These are phyloP conservation scores for Viola odorata DNA, from an alignment of 345 rosid genomes.

Conservation along the genomic window DNA sequence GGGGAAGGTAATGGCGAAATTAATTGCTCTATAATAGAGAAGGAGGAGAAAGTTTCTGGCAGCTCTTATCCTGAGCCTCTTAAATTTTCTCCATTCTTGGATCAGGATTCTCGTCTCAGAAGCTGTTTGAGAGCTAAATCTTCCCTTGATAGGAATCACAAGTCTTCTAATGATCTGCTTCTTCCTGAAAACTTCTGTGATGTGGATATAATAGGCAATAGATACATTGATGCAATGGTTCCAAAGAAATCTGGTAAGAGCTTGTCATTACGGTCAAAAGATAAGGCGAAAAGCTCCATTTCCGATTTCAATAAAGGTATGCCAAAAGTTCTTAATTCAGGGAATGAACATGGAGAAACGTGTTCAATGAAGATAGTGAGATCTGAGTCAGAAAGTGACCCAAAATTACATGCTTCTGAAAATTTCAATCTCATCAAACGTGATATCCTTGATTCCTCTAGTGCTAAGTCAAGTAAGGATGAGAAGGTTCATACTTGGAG, in stretches of 20 bases:
- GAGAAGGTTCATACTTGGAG: conserved; percentile 19
- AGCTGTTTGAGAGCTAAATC: conserved; percentile 12
- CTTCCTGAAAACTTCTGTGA: not conserved
- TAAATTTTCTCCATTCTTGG: conserved; percentile 8
- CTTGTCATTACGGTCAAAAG: conserved; percentile 17
- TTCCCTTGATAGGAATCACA: conserved; percentile 5
- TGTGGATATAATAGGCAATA: conserved; percentile 16
- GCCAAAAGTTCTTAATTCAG: conserved; percentile 18
- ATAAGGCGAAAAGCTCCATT: conserved; percentile 16
- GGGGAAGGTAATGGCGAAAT: conserved; percentile 25
- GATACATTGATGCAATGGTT: conserved; percentile 8
- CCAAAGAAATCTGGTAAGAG: conserved; percentile 14
- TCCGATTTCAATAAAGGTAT: conserved; percentile 18
- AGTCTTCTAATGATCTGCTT: conserved; percentile 6
- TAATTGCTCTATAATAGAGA: conserved; percentile 14
- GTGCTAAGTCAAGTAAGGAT: conserved; percentile 5
- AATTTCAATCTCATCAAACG: too few relatives aligned
- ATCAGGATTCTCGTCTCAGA: conserved; percentile 8
- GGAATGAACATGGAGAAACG: conserved; percentile 13
- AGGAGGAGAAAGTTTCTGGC: conserved; percentile 21
- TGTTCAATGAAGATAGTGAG: conserved; percentile 18
- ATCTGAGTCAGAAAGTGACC: too few relatives aligned
- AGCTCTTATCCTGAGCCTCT: conserved; percentile 13
- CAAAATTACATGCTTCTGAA: conserved; percentile 7
- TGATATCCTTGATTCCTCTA: too few relatives aligned